phyloP scores from a whole-genome alignment of 2,329 filamentous ascomycete species.

The Ceratocystis colombiana region DNA sequence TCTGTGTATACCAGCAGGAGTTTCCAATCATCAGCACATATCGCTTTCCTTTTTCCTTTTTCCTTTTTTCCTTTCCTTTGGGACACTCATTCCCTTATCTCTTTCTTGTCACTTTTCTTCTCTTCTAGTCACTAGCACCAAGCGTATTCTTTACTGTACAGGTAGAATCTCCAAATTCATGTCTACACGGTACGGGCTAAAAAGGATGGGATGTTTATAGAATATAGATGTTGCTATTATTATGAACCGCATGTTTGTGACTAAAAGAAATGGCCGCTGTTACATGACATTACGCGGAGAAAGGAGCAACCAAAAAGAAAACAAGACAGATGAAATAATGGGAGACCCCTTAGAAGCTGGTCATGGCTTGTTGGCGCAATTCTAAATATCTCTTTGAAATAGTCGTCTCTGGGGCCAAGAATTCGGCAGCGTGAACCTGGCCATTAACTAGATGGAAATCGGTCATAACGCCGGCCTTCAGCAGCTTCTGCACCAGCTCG shows the following conservation, averaged over 20 bases:
- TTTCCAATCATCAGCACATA: slow-evolving; percentile 2
- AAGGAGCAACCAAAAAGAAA: neutral
- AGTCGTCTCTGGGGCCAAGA: slow-evolving; percentile 17
- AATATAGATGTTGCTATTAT: slow-evolving; percentile 8
- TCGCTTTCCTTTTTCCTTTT: neutral
- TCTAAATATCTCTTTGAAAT: neutral
- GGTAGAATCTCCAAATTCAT: slow-evolving; percentile 4
- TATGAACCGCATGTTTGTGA: slow-evolving; percentile 7
- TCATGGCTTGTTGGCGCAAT: slow-evolving; percentile 4
- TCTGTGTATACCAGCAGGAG: slow-evolving; percentile 11
- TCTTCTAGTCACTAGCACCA: slow-evolving; percentile 9
- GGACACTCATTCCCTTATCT: neutral
- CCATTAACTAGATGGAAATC: slow-evolving; percentile 37
- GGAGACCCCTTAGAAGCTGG: neutral
- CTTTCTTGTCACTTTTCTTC: slow-evolving; percentile 15
- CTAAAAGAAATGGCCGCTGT: neutral
- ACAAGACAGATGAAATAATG: neutral
- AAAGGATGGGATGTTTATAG: slow-evolving; percentile 12
- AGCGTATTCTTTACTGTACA: slow-evolving; percentile 8
- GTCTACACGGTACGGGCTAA: slow-evolving; percentile 5
- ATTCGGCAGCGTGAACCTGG: slow-evolving; percentile 31
- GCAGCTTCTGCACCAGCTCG: slow-evolving; percentile 32
- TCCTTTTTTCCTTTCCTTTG: neutral
- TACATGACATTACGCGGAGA: neutral
- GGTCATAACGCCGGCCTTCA: slow-evolving; percentile 31